Conservation (phyloP, 1,284 basidiomycete genomes). For the Austroboletus novae-zelandiae region DNA sequence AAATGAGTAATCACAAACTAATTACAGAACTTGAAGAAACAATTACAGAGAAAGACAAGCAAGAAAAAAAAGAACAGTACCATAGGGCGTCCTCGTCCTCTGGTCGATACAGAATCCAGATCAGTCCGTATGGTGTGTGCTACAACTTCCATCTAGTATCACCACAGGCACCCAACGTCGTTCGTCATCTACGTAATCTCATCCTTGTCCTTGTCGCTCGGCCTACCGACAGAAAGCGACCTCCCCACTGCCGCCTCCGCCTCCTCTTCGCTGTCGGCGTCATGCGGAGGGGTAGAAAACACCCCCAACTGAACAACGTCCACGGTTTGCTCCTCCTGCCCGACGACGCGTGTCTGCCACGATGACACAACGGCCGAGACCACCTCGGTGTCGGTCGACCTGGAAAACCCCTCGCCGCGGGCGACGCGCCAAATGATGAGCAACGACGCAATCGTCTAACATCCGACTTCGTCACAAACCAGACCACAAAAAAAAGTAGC, state of each 20-base stretch:
- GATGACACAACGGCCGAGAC: neutral
- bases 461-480: neutral
- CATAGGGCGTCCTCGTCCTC: too few relatives aligned
- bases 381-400: neutral
- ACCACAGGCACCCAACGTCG: too few relatives aligned
- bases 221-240: too few relatives aligned
- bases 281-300: neutral
- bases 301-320: neutral
- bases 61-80: too few relatives aligned
- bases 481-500: neutral
- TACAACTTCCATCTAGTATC: too few relatives aligned
- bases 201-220: neutral
- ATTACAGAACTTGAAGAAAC: too few relatives aligned
- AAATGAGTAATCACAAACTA: too few relatives aligned
- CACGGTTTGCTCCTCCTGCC: neutral
- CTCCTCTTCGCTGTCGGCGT: neutral
- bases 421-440: conserved; percentile 16
- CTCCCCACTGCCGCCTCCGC: neutral
- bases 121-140: too few relatives aligned
- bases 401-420: conserved; percentile 11
- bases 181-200: too few relatives aligned
- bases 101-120: too few relatives aligned
- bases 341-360: neutral
- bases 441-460: conserved; percentile 11
- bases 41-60: too few relatives aligned